Evolutionary conservation across 2,329 filamentous ascomycete genomes (phyloP), one percentile per base, ranked within the genome.

Genomic region (Lithohypha guttulata): DNA sequence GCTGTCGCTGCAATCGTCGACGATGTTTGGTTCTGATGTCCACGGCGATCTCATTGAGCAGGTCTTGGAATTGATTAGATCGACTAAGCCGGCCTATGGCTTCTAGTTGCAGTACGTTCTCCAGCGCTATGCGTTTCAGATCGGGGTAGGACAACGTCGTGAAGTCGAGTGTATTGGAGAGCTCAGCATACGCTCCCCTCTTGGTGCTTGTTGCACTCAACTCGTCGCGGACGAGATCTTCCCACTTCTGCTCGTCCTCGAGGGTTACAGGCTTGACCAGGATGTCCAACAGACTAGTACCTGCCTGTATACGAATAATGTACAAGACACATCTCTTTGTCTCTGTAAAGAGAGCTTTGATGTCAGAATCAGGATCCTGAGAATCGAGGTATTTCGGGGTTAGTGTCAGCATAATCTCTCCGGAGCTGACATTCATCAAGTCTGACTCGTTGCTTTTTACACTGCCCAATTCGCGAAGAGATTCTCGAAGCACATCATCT

Each of bases 1-100:
- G 80, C 56, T 94, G 82, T 42, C 91, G 77, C 60, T 98, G 89
- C 30, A 98, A 80, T 42, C 91, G 75, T 42, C 93, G 77, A 26
- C 87, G 80, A 62, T 93, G 93, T 71, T 98, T 98, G 44, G 87
- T 94, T 31, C 93, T 81, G 57, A 98, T 98, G 56, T 98, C 91
- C 41, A 93, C 74, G 2, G 91, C 91, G 53, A 98, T 95, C 46
- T 86, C 85, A 56, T 98, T 98, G 49, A 98, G 74, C n/a, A 98
- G 74, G 56, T 98, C 91, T 63, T 98, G 91, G 63, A 96, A 98
- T 57, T 84, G 77, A 61, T 98, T 96, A 55, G 86, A 68, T 19
- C 78, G 69, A 23, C 80, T 86, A 51, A 98, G 87, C 54, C 87
- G 81, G 42, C 87, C 87, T 55, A 81, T 73, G 49, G 84, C 78